These are phyloP conservation scores for Xylaria sp. DNA, from an alignment of 495 filamentous ascomycete genomes.

Conservation along the genomic window DNA sequence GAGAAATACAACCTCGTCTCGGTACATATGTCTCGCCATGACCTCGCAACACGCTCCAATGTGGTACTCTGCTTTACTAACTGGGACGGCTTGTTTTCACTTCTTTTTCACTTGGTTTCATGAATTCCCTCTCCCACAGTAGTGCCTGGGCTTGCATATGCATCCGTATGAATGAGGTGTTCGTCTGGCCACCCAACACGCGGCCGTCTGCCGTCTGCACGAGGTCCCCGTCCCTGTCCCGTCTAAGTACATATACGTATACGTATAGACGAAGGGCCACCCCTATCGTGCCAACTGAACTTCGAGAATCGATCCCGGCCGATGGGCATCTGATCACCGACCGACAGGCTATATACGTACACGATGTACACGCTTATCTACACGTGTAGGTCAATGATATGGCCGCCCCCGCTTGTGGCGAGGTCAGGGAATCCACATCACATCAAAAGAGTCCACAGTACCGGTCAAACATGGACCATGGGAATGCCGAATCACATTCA, in stretches of 20 bases:
- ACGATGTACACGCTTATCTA: not conserved
- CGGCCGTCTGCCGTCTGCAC: constrained; percentile 4
- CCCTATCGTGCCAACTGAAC: constrained; percentile 2
- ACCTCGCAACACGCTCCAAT: not conserved
- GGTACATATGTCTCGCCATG: not conserved
- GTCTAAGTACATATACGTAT: too few relatives aligned
- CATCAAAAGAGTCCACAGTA: not conserved
- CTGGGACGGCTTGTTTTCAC: not conserved
- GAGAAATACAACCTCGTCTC: not conserved
- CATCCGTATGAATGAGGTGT: constrained; percentile 3
- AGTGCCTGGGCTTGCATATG: constrained; percentile 8
- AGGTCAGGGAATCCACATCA: constrained; percentile 4
- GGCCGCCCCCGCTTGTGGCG: not conserved
- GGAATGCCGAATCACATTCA: not conserved
- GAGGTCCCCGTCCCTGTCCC: not conserved
- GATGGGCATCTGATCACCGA: constrained; percentile 9
- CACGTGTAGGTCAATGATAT: not conserved
- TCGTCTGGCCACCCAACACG: not conserved
- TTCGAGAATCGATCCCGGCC: not conserved
- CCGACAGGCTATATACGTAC: not conserved
- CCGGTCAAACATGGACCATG: not conserved
- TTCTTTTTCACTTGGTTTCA: constrained; percentile 7
- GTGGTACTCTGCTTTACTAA: not conserved
- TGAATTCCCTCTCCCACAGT: constrained; percentile 12
- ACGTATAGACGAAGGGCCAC: not conserved